phyloP scores from a whole-genome alignment of 2,329 filamentous ascomycete species.

The Ophiosphaerella herpotricha region DNA sequence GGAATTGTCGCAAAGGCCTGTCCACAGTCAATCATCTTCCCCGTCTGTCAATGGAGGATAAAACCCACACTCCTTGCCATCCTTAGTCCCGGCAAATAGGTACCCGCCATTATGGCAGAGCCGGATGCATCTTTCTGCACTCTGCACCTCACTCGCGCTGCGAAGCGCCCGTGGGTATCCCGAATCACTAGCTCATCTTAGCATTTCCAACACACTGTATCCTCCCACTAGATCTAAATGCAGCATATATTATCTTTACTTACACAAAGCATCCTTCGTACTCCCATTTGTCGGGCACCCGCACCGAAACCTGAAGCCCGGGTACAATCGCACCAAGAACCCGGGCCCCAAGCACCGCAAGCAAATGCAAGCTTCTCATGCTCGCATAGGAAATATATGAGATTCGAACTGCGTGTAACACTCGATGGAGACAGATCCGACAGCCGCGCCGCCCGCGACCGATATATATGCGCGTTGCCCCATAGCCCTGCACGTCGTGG shows the following conservation, averaged over 20 bases:
- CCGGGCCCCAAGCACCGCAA: too few species aligned
- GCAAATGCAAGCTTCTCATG: too few species aligned
- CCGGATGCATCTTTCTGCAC: slow-evolving; percentile 32
- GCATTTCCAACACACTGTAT: neutral
- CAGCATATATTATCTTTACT: neutral
- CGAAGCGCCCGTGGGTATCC: slow-evolving; percentile 19
- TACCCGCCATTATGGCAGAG: slow-evolving; percentile 34
- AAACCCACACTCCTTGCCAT: slow-evolving; percentile 30
- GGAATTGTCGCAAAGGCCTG: slow-evolving; percentile 36
- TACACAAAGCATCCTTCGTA: neutral
- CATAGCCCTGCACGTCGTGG: too few species aligned
- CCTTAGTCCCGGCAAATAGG: slow-evolving; percentile 39
- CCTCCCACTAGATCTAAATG: too few species aligned
- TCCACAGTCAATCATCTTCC: neutral
- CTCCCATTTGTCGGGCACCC: too few species aligned
- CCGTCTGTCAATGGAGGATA: neutral
- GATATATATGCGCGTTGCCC: too few species aligned
- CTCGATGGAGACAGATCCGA: too few species aligned
- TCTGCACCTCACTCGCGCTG: slow-evolving; percentile 23
- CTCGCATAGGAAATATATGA: too few species aligned
- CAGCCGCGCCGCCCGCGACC: too few species aligned
- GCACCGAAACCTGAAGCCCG: too few species aligned
- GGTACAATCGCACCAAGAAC: too few species aligned
- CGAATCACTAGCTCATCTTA: slow-evolving; percentile 9
- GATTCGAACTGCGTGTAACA: too few species aligned